Conservation (phyloP, 306 rosid species). For the Mucuna pruriens region DNA sequence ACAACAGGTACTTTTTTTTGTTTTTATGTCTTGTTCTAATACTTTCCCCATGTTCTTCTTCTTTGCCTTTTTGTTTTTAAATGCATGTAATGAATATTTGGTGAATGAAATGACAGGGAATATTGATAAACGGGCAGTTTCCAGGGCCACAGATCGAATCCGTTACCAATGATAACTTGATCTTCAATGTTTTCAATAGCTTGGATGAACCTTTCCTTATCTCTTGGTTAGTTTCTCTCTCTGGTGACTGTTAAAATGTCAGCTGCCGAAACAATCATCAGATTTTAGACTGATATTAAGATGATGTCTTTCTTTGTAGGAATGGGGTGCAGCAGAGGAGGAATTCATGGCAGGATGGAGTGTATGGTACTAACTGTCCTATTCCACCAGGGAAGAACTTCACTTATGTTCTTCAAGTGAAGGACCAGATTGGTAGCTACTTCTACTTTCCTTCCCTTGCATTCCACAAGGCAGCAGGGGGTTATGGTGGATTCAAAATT, state of each 20-base stretch:
- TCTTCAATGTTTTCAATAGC: constrained; percentile 74
- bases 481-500: constrained; percentile 79
- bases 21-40: neutral
- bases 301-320: constrained; percentile 52
- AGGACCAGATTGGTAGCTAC: constrained; percentile 94
- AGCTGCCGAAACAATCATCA: neutral
- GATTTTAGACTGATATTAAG: neutral
- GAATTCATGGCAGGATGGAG: constrained; percentile 97
- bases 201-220: constrained; percentile 86
- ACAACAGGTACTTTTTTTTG: constrained; percentile 59
- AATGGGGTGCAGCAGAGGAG: constrained; percentile 91
- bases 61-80: neutral
- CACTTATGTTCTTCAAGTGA: constrained; percentile 86
- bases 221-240: constrained; percentile 65
- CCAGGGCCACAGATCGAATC: constrained; percentile 91
- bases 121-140: constrained; percentile 89
- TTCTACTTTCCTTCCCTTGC: constrained; percentile 89
- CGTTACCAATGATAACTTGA: constrained; percentile 88
- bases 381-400: constrained; percentile 88
- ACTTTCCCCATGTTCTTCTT: neutral
- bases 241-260: neutral
- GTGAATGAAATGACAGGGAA: constrained; percentile 65
- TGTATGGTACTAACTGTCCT: constrained; percentile 88
- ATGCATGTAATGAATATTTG: neutral
- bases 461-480: constrained; percentile 93